Percentiles rank a stretch among this genome's conserved stretches.
Conservation (phyloP, 2,329 filamentous ascomycete species). For the Malbranchea zuffiana region DNA sequence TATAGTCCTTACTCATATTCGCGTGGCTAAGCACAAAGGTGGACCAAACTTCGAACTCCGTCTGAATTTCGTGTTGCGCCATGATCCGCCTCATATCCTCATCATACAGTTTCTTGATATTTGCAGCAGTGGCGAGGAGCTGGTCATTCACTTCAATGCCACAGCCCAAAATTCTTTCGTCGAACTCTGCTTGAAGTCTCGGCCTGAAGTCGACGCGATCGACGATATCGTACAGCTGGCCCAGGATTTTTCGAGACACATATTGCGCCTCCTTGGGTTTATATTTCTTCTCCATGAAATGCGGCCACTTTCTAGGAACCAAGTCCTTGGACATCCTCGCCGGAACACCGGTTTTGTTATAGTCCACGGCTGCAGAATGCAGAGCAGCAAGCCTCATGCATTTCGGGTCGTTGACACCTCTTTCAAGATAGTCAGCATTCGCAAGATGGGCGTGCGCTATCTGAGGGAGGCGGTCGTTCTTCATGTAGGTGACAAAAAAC, state of each 20-base stretch:
- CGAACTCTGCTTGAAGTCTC: conserved; percentile 62
- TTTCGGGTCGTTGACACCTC: conserved; percentile 55
- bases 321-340: conserved; percentile 56
- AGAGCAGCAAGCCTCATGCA: conserved; percentile 68
- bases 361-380: conserved; percentile 89
- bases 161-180: conserved; percentile 55
- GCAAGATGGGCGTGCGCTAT: conserved; percentile 79
- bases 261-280: conserved; percentile 45
- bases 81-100: conserved; percentile 64
- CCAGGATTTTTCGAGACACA: conserved; percentile 59
- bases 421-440: conserved; percentile 52
- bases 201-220: conserved; percentile 58
- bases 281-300: conserved; percentile 69
- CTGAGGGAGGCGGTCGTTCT: conserved; percentile 67
- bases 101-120: conserved; percentile 70
- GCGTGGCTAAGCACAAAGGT: conserved; percentile 72
- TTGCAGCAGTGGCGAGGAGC: conserved; percentile 48
- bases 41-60: conserved; percentile 87
- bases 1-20: conserved; percentile 65
- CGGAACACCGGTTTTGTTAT: conserved; percentile 75
- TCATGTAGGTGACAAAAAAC: conserved; percentile 90
- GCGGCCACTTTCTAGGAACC: conserved; percentile 58
- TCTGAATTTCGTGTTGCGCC: conserved; percentile 69
- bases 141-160: conserved; percentile 47
- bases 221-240: conserved; percentile 71